Base-by-base conservation (phyloP, 352 stramenopile genomes). In the Pythium utonaiense region DNA sequence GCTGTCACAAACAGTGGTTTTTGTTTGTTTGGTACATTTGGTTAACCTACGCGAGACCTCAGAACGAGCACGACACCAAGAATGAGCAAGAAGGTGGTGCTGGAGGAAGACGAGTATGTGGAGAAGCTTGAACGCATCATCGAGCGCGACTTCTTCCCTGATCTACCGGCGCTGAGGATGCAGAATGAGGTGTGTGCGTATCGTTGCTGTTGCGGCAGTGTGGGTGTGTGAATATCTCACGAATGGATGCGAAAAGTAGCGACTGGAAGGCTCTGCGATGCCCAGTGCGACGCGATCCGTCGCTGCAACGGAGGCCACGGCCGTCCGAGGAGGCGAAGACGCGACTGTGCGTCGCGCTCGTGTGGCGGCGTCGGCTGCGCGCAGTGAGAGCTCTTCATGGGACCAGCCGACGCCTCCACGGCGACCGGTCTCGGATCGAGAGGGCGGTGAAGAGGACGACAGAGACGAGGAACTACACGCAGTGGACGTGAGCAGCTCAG, bases 61-160 rank as follows among this genome's bases (percentile, higher is more conserved):
- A 6, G 21, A 19, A 55, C 34, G 6, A 41, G 10, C 19, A 40
- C 17, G 40, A 52, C 14, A 28, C 6, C 12, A 33, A 44, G 27
- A 2, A 71, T 63, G 69, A 64, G 22, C 31, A 77, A 82, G 62
- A 74, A 79, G 59, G 67, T 91, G 56, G 69, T 92, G 65, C 68
- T 95, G 28, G 83, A 95, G 42, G 86, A 95, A 62, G 86, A 95
- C 17, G 70, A 74, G 57, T 95, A 93, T 55, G 84, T 93, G 27
- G 75, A 83, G 63, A 64, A 66, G 41, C 66, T 95, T 25, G 86
- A 77, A 48, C 68, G 75, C 54, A 93, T 95, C 58, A 93, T 95
- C 62, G 80, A 95, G 74, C 83, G 86, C 50, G 83, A 92, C 69
- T 95, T 93, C 75, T 95, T 95, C 64, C 86, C 86, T 27, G 83